phyloP scores from a whole-genome alignment of 192 early-diverging fungal genomes.

The Oehlia diaphana region DNA sequence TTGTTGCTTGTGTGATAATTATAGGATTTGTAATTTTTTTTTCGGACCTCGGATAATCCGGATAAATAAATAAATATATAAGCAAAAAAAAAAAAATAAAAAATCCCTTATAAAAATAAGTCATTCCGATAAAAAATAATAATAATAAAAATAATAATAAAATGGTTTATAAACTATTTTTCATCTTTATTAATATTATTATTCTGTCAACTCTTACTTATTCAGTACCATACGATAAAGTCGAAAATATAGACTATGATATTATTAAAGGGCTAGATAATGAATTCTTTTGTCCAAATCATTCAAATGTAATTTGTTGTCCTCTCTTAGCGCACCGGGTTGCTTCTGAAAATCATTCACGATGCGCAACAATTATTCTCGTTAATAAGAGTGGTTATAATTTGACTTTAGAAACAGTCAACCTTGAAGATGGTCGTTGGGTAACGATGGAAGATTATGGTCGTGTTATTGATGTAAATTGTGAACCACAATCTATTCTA shows the following conservation, averaged over 20 bases:
- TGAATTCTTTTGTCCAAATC: background rate
- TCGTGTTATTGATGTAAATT: background rate
- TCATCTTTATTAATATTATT: background rate
- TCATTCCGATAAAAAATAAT: too few relatives aligned
- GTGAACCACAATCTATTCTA: background rate
- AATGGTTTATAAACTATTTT: background rate
- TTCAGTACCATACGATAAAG: background rate
- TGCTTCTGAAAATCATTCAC: background rate
- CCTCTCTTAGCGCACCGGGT: conserved; percentile 10
- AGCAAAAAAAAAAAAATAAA: background rate
- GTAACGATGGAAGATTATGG: conserved; percentile 1
- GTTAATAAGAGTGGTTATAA: conserved; percentile 16
- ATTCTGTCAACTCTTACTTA: background rate
- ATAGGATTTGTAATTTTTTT: too few relatives aligned
- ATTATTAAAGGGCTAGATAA: background rate
- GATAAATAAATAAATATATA: too few relatives aligned
- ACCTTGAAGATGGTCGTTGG: conserved; percentile 27
- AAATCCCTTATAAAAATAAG: too few relatives aligned
- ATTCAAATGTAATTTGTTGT: background rate
- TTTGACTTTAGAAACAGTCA: background rate
- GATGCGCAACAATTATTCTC: conserved; percentile 14
- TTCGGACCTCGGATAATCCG: too few relatives aligned
- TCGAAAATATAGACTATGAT: background rate
- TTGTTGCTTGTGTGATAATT: too few relatives aligned
- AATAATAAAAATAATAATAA: too few relatives aligned